Conservation (phyloP, 768 basidiomycete genomes). For the Leucogyrophana mollusca region DNA sequence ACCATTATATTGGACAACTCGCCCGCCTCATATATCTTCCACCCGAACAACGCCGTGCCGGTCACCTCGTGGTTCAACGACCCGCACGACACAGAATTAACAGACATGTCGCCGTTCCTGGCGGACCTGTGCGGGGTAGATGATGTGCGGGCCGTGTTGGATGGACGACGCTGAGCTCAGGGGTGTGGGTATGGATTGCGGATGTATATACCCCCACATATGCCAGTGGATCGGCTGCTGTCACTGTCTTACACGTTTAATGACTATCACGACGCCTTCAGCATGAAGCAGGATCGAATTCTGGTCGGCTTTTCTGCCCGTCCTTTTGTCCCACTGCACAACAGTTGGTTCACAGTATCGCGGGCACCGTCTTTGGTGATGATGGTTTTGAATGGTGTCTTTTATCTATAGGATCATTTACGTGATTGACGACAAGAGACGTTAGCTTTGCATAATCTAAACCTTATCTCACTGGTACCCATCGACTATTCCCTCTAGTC, state of each 20-base stretch:
- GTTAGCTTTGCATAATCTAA: no score
- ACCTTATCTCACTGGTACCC: no score
- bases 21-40: conserved; percentile 77
- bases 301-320: no score
- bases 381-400: no score
- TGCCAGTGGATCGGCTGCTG: neutral
- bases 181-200: neutral
- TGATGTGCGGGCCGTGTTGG: conserved; percentile 64
- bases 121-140: conserved; percentile 58
- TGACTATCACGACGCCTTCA: neutral
- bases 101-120: conserved; percentile 68
- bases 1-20: conserved; percentile 81
- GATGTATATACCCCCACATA: neutral
- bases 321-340: no score
- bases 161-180: conserved; percentile 30
- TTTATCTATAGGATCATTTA: no score
- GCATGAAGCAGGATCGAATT: neutral
- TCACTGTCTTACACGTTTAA: neutral
- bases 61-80: conserved; percentile 81
- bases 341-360: no score
- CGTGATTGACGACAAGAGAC: no score
- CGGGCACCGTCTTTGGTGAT: no score
- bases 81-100: conserved; percentile 72
- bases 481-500: no score
- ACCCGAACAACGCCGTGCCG: conserved; percentile 78